These are phyloP conservation scores for Chaetomiaceae sp. DNA, from an alignment of 2,329 filamentous ascomycete genomes.

Conservation along the genomic window DNA sequence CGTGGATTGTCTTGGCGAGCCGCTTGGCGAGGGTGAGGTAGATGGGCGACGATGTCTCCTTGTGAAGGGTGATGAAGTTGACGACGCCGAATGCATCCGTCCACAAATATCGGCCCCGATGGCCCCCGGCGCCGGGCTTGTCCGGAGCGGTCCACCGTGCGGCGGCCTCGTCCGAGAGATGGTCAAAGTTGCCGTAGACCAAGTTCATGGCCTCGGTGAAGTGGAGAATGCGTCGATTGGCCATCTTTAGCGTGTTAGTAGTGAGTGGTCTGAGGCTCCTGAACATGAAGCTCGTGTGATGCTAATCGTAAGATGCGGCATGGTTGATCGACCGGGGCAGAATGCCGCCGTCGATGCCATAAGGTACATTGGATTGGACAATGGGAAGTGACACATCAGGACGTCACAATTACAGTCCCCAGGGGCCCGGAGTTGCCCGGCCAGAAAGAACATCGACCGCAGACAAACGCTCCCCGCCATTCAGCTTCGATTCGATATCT, in stretches of 20 bases:
- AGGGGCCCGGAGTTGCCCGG: too few species aligned
- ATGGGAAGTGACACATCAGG: background rate
- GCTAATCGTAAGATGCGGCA: background rate
- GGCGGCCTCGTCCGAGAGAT: conserved; percentile 25
- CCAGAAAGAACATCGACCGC: too few species aligned
- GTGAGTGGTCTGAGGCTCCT: background rate
- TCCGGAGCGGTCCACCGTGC: conserved; percentile 43
- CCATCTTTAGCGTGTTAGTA: conserved; percentile 9
- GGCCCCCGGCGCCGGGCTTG: conserved; percentile 45
- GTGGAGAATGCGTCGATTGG: conserved; percentile 17
- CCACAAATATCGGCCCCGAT: conserved; percentile 57
- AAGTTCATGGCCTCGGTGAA: conserved; percentile 36
- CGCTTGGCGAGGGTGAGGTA: conserved; percentile 48
- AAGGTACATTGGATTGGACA: background rate
- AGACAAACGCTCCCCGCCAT: background rate
- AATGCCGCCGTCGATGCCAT: background rate
- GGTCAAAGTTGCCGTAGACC: conserved; percentile 35
- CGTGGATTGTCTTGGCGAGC: conserved; percentile 49
- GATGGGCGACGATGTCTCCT: conserved; percentile 32
- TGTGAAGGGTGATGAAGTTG: conserved; percentile 53
- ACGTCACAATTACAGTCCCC: conserved; percentile 18
- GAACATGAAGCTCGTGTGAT: conserved; percentile 7
- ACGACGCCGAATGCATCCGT: conserved; percentile 57
- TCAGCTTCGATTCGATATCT: too few species aligned
- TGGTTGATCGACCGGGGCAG: background rate